phyloP scores from a whole-genome alignment of 768 basidiomycete genomes.

The Leucosporidium scottii region DNA sequence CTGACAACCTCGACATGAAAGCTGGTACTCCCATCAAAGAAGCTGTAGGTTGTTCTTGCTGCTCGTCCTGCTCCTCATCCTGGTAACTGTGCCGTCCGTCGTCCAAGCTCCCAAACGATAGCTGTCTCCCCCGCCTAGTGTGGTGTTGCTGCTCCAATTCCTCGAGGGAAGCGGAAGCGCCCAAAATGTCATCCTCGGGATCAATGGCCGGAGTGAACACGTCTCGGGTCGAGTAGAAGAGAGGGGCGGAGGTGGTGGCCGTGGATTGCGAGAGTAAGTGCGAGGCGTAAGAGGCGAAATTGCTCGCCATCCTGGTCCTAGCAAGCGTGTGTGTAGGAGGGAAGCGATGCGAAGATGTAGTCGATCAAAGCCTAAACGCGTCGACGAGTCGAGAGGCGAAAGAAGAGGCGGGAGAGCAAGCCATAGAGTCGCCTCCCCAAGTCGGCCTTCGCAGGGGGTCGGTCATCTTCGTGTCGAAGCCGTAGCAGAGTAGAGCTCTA shows the following conservation, averaged over 20 bases:
- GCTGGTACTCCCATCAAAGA: not conserved
- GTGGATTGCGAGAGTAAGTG: constrained; percentile 5
- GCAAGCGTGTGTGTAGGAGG: too few relatives aligned
- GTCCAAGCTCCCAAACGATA: not conserved
- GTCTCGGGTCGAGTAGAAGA: constrained; percentile 15
- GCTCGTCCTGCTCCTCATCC: not conserved
- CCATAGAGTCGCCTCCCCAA: too few relatives aligned
- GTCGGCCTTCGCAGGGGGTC: too few relatives aligned
- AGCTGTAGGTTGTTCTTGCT: not conserved
- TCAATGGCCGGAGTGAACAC: not conserved
- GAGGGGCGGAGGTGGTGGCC: not conserved
- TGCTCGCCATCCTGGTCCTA: too few relatives aligned
- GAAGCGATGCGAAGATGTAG: too few relatives aligned
- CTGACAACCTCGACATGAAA: not conserved
- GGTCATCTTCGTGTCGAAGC: too few relatives aligned
- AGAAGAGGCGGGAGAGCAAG: too few relatives aligned
- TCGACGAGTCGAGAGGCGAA: too few relatives aligned
- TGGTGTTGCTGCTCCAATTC: not conserved
- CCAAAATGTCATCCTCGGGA: constrained; percentile 20
- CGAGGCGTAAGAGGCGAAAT: constrained; percentile 13
- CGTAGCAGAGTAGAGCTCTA: too few relatives aligned
- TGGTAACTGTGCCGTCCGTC: too few relatives aligned
- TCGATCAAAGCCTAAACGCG: too few relatives aligned
- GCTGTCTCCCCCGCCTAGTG: not conserved
- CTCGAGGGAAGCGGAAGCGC: not conserved